Evolutionary conservation across 2,329 filamentous ascomycete genomes (phyloP).

Genomic region (Ophiocordyceps robertsii): DNA sequence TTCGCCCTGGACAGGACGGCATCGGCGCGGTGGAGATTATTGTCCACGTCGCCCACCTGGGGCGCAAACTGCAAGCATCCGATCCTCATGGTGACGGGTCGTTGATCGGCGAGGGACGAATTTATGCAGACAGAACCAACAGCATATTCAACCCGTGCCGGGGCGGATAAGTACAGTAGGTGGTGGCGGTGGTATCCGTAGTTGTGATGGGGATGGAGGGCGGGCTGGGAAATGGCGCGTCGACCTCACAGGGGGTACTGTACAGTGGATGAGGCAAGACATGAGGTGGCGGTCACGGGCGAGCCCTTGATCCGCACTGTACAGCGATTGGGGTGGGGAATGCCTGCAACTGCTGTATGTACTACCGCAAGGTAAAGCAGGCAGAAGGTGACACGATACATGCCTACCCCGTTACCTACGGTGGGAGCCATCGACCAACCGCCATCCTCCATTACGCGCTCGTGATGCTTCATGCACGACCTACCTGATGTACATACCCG

Average conservation of each 20-base stretch:
- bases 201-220: not conserved
- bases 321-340: no score
- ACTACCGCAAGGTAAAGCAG: no score
- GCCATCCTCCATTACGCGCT: not conserved
- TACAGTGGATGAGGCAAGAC: no score
- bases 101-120: not conserved
- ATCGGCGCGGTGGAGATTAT: constrained; percentile 59
- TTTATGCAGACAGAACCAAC: not conserved
- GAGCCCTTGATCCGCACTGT: no score
- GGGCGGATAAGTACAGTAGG: no score
- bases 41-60: constrained; percentile 53
- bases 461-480: not conserved
- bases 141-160: not conserved
- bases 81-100: constrained; percentile 41
- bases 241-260: no score
- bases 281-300: no score
- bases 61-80: constrained; percentile 62
- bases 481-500: no score
- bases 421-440: not conserved
- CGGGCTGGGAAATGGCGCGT: not conserved
- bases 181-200: no score
- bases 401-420: no score
- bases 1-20: constrained; percentile 41
- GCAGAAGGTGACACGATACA: no score
- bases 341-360: no score